These are phyloP conservation scores for Pezicula radicicola DNA, from an alignment of 2,329 filamentous ascomycete genomes.

Conservation along the genomic window DNA sequence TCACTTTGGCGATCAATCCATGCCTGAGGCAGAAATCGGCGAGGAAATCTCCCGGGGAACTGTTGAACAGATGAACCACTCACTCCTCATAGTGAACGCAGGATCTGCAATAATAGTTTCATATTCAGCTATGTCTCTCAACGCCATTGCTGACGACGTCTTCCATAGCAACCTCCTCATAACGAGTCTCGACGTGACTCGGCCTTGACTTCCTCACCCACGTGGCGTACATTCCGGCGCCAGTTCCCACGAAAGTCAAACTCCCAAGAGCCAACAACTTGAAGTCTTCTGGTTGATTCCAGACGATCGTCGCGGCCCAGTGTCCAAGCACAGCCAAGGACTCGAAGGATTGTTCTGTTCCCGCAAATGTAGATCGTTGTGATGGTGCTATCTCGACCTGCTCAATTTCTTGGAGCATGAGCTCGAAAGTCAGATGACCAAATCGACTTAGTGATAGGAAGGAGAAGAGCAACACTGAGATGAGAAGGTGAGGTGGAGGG, in stretches of 20 bases:
- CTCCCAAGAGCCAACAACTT: constrained; percentile 31
- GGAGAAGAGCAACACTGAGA: constrained; percentile 27
- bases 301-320: constrained; percentile 29
- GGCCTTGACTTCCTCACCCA: constrained; percentile 26
- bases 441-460: constrained; percentile 34
- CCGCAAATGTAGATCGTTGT: constrained; percentile 33
- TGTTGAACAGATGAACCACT: too few species aligned
- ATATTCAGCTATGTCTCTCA: background rate
- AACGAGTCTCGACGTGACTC: background rate
- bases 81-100: too few species aligned
- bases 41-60: too few species aligned
- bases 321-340: constrained; percentile 34
- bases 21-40: too few species aligned
- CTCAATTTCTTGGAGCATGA: constrained; percentile 36
- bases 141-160: background rate
- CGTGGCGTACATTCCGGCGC: constrained; percentile 27
- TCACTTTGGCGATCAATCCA: too few species aligned
- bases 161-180: background rate
- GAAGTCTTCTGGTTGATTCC: constrained; percentile 31
- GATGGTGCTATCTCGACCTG: constrained; percentile 29
- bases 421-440: constrained; percentile 35
- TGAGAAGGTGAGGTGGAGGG: background rate
- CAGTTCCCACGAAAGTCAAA: constrained; percentile 22
- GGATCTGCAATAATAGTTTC: background rate
- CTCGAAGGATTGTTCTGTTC: constrained; percentile 32